phyloP scores from a whole-genome alignment of 805 yeast genomes.

The Lachancea thermotolerans region DNA sequence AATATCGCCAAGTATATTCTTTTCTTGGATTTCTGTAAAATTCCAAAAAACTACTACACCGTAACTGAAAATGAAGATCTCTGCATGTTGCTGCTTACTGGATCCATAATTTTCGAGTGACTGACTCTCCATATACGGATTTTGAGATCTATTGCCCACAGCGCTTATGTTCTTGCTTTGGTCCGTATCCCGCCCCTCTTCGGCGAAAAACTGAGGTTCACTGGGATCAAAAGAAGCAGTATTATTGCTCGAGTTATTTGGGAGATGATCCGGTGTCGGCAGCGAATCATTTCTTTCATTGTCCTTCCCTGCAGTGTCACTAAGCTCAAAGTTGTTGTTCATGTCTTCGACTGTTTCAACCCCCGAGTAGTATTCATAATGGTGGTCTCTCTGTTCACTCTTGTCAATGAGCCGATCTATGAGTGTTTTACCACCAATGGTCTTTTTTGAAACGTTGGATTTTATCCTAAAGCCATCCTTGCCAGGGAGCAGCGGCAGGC shows the following conservation, averaged over 20 bases:
- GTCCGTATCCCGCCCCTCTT: conserved; percentile 15
- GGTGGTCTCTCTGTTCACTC: conserved; percentile 83
- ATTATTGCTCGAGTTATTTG: conserved; percentile 19
- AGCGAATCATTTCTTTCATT: conserved; percentile 14
- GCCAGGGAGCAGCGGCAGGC: conserved; percentile 82
- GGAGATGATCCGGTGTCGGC: conserved; percentile 24
- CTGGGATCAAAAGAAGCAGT: conserved; percentile 74
- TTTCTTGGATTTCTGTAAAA: conserved; percentile 85
- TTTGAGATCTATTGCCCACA: conserved; percentile 9
- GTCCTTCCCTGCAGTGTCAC: conserved; percentile 19
- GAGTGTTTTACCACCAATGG: conserved; percentile 35
- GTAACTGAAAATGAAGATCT: conserved; percentile 80
- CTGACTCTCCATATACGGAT: conserved; percentile 11
- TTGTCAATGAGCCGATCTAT: conserved; percentile 76
- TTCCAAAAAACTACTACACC: conserved; percentile 99
- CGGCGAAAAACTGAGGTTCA: conserved; percentile 85
- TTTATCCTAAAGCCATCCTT: conserved; percentile 67
- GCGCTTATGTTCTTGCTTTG: conserved; percentile 9
- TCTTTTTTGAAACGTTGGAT: conserved; percentile 46
- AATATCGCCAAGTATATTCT: conserved; percentile 86
- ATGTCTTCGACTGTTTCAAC: conserved; percentile 54
- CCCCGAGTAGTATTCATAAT: conserved; percentile 85
- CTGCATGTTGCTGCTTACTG: conserved; percentile 51
- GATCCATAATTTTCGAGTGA: conserved; percentile 7
- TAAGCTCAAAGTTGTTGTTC: conserved; percentile 36